phyloP scores from a whole-genome alignment of 2,329 filamentous ascomycete genomes.

The Zymoseptoria pseudotritici region DNA sequence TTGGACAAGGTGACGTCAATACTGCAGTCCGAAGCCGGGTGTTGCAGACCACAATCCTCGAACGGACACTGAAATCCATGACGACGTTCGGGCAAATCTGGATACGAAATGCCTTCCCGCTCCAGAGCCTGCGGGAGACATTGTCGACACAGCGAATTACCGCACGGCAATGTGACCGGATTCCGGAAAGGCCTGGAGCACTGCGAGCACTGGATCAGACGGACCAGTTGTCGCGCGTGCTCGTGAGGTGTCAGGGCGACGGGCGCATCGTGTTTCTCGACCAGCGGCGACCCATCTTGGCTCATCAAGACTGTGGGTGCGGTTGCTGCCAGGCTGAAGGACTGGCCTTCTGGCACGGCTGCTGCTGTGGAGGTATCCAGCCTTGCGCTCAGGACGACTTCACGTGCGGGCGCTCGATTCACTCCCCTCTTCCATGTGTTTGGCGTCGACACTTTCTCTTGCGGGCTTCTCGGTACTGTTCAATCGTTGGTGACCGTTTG shows the following conservation, averaged over 20 bases:
- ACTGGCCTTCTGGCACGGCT: slow-evolving; percentile 8
- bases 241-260: slow-evolving; percentile 40
- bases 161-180: slow-evolving; percentile 74
- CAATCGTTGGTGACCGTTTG: background rate
- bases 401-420: slow-evolving; percentile 6
- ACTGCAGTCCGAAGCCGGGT: slow-evolving; percentile 68
- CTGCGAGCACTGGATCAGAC: slow-evolving; percentile 67
- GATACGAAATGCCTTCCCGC: slow-evolving; percentile 69
- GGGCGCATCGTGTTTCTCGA: slow-evolving; percentile 44
- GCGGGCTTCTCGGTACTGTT: background rate
- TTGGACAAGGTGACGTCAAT: slow-evolving; percentile 71
- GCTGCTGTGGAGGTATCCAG: slow-evolving; percentile 8
- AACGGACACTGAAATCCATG: slow-evolving; percentile 71
- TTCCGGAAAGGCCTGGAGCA: slow-evolving; percentile 62
- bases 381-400: slow-evolving; percentile 7
- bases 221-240: slow-evolving; percentile 58
- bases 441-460: background rate
- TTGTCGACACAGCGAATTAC: slow-evolving; percentile 64
- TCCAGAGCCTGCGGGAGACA: slow-evolving; percentile 64
- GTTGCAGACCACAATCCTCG: slow-evolving; percentile 57
- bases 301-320: slow-evolving; percentile 88
- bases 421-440: background rate
- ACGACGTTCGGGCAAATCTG: slow-evolving; percentile 57
- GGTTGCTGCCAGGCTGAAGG: slow-evolving; percentile 36
- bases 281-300: slow-evolving; percentile 52